phyloP scores from a whole-genome alignment of 352 stramenopile species.

The Phytophthora niederhauseri region DNA sequence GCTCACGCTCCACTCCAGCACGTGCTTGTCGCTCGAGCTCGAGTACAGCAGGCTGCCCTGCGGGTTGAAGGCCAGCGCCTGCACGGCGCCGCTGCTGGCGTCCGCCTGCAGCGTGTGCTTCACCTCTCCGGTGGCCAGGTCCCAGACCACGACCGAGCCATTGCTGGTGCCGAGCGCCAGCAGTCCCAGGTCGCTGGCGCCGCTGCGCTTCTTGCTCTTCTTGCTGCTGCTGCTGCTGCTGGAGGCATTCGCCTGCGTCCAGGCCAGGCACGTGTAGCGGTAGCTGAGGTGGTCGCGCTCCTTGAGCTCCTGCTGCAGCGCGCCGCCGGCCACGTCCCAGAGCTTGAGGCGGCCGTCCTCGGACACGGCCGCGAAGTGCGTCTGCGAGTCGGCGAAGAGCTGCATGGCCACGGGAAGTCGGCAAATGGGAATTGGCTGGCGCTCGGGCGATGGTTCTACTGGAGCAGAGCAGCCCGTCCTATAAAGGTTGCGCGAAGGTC shows the following conservation, averaged over 20 bases:
- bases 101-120: constrained; percentile 60
- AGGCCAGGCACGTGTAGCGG: constrained; percentile 80
- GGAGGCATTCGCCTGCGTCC: constrained; percentile 43
- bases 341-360: constrained; percentile 86
- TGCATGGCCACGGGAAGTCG: constrained; percentile 49
- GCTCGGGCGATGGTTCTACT: constrained; percentile 38
- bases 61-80: constrained; percentile 75
- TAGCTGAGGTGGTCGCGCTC: constrained; percentile 87
- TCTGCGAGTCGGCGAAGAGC: constrained; percentile 75
- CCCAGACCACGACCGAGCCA: constrained; percentile 72
- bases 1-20: constrained; percentile 79
- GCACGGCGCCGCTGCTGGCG: constrained; percentile 51
- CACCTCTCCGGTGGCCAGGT: constrained; percentile 72
- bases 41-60: constrained; percentile 73
- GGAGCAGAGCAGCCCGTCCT: constrained; percentile 51
- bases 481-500: constrained; percentile 9
- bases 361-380: constrained; percentile 80
- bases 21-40: constrained; percentile 73
- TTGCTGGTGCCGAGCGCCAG: constrained; percentile 77
- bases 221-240: constrained; percentile 4
- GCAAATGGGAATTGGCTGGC: constrained; percentile 28
- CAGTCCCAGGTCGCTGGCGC: constrained; percentile 52
- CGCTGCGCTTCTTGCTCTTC: constrained; percentile 51
- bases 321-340: constrained; percentile 72
- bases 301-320: constrained; percentile 77